A percentile compares a stretch with the other conserved stretches of the same genome.
Evolutionary conservation across 495 filamentous ascomycete genomes (phyloP).

Genomic region (Penicillium ochrochloron): DNA sequence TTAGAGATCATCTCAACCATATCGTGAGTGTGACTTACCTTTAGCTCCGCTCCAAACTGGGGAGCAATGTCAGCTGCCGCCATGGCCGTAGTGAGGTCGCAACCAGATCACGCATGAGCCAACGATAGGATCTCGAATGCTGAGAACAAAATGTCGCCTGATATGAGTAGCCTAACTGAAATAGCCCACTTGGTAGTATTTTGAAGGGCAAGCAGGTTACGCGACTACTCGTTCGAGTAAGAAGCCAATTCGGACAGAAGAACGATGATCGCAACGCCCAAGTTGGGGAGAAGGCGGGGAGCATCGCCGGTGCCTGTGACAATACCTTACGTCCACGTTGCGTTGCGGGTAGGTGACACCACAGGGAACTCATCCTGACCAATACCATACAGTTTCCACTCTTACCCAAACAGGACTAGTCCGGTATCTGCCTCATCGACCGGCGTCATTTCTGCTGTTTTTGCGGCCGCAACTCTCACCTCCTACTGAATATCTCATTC

Average conservation of each 20-base stretch:
- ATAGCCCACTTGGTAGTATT: neutral
- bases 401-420: constrained; percentile 7
- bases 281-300: constrained; percentile 40
- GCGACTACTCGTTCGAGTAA: neutral
- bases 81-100: constrained; percentile 54
- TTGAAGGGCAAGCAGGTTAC: neutral
- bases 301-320: constrained; percentile 36
- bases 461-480: constrained; percentile 3
- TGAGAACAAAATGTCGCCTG: neutral
- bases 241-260: constrained; percentile 26
- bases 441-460: constrained; percentile 15
- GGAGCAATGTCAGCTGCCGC: constrained; percentile 74
- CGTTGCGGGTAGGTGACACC: neutral
- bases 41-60: constrained; percentile 87
- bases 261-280: constrained; percentile 29
- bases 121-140: neutral
- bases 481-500: neutral
- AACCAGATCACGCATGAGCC: constrained; percentile 31
- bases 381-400: constrained; percentile 10
- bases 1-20: neutral
- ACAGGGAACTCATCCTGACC: neutral
- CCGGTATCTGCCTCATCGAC: neutral
- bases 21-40: constrained; percentile 56
- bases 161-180: neutral
- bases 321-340: constrained; percentile 38